phyloP scores from a whole-genome alignment of 768 basidiomycete genomes.

The Serendipita indica region DNA sequence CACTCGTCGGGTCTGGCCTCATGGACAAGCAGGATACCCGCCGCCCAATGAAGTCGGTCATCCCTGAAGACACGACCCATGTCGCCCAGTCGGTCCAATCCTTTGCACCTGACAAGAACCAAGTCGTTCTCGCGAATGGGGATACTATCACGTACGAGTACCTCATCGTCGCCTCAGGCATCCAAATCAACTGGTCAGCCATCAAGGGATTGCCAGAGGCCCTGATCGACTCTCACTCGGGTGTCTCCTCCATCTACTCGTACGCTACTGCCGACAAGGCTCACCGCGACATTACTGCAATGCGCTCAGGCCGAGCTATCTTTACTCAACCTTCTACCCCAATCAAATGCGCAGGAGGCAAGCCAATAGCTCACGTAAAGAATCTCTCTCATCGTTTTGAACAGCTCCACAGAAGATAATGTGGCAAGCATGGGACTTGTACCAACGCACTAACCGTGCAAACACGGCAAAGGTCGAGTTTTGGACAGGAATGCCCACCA shows the following conservation, averaged over 20 bases:
- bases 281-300: constrained; percentile 65
- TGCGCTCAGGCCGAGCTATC: constrained; percentile 67
- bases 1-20: constrained; percentile 83
- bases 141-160: constrained; percentile 63
- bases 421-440: constrained; percentile 93
- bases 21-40: constrained; percentile 40
- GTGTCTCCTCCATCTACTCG: constrained; percentile 86
- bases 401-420: constrained; percentile 81
- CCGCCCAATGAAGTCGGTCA: constrained; percentile 47
- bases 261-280: constrained; percentile 81
- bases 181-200: constrained; percentile 71
- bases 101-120: constrained; percentile 63
- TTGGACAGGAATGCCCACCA: constrained; percentile 81
- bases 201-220: constrained; percentile 63
- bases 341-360: constrained; percentile 88
- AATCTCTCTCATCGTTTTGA: not conserved
- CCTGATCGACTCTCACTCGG: constrained; percentile 57
- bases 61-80: constrained; percentile 59
- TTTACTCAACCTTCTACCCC: constrained; percentile 91
- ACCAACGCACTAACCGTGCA: constrained; percentile 41
- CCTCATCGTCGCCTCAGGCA: constrained; percentile 76
- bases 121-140: constrained; percentile 57
- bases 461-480: constrained; percentile 55
- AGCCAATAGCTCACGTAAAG: constrained; percentile 10
- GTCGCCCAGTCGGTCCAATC: constrained; percentile 54